Conservation (phyloP, 768 basidiomycete species). For the Lentinula detonsa region DNA sequence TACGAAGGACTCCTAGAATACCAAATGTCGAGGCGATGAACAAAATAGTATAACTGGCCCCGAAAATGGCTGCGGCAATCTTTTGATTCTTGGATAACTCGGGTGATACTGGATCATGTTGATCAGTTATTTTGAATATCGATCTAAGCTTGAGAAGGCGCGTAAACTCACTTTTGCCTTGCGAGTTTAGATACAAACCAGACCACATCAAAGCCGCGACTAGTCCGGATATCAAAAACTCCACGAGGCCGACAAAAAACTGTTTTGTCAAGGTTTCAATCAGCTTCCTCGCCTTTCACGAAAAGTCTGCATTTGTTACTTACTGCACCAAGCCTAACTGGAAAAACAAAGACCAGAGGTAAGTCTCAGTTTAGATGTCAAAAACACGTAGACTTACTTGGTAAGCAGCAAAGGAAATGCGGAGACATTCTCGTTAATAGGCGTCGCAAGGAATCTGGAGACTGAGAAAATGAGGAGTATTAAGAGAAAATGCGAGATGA, state of each 20-base stretch:
- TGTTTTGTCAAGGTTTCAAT: neutral
- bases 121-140: neutral
- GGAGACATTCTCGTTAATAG: neutral
- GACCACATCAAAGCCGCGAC: neutral
- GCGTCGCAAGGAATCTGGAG: neutral
- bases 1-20: neutral
- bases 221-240: neutral
- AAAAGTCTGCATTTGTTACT: neutral
- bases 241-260: neutral
- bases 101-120: neutral
- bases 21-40: neutral
- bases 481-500: neutral
- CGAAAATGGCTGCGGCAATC: neutral
- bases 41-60: neutral
- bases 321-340: conserved; percentile 1
- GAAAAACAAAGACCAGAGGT: neutral
- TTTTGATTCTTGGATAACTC: neutral
- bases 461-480: neutral
- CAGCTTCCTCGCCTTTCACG: neutral
- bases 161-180: neutral
- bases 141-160: neutral
- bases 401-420: conserved; percentile 4
- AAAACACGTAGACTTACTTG: neutral
- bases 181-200: neutral
- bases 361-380: neutral